These are phyloP conservation scores for Anthostomella pinea DNA, from an alignment of 2,329 filamentous ascomycete genomes.

Conservation along the genomic window DNA sequence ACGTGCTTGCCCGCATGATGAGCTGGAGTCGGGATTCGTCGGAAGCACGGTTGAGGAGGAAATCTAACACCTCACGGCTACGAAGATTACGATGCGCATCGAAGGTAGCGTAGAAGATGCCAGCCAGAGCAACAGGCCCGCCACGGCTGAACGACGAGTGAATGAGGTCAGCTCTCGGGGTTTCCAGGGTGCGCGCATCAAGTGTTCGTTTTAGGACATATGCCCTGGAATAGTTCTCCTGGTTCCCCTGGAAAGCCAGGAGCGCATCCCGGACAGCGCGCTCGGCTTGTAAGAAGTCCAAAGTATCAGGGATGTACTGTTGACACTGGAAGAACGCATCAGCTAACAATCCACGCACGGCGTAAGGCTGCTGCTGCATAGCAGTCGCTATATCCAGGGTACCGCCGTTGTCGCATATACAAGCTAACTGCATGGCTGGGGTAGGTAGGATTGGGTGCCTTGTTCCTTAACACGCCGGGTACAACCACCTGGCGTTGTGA, in stretches of 20 bases:
- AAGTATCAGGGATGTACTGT: slow-evolving; percentile 4
- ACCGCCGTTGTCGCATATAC: slow-evolving; percentile 3
- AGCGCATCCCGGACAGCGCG: slow-evolving; percentile 5
- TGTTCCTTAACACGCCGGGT: no score
- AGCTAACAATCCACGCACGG: slow-evolving; percentile 2
- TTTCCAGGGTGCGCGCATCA: slow-evolving; percentile 2
- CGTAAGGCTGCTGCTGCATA: slow-evolving; percentile 5
- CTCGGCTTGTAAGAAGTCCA: slow-evolving; percentile 6
- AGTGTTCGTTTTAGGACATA: slow-evolving; percentile 6
- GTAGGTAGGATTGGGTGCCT: no score
- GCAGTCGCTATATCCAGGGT: slow-evolving; percentile 4
- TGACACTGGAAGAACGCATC: slow-evolving; percentile 9
- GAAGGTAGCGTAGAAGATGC: slow-evolving; percentile 10
- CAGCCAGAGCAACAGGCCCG: slow-evolving; percentile 4
- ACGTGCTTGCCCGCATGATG: slow-evolving; percentile 4
- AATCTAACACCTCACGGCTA: slow-evolving; percentile 9
- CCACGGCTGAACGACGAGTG: slow-evolving; percentile 2
- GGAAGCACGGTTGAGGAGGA: slow-evolving; percentile 4
- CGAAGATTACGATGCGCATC: slow-evolving; percentile 6
- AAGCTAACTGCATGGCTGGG: slow-evolving; percentile 9
- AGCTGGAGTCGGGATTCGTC: slow-evolving; percentile 5
- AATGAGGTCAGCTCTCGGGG: slow-evolving; percentile 4
- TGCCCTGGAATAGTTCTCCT: slow-evolving; percentile 4
- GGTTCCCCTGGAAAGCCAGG: slow-evolving; percentile 3
- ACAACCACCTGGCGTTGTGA: no score